Evolutionary conservation across 345 rosid genomes (phyloP).

Genomic region (Noccaea caerulescens): DNA sequence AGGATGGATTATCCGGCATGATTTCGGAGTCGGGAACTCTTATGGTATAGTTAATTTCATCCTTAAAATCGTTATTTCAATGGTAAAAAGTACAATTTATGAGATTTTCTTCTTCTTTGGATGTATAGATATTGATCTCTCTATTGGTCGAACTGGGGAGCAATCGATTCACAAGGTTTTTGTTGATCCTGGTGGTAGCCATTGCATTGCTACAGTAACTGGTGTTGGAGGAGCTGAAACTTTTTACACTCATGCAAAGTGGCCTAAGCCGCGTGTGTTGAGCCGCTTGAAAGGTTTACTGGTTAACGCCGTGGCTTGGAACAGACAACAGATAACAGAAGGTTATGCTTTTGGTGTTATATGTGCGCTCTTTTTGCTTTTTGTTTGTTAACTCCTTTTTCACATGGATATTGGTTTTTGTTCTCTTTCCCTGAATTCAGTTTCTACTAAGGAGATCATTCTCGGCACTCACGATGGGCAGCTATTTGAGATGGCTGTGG

Average conservation of each 20-base stretch:
- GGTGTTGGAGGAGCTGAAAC: slow-evolving; percentile 92
- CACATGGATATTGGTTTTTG: slow-evolving; percentile 18
- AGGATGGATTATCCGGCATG: slow-evolving; percentile 94
- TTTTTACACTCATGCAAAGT: slow-evolving; percentile 88
- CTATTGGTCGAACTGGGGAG: slow-evolving; percentile 85
- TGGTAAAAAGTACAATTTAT: neutral
- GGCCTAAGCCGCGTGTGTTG: slow-evolving; percentile 88
- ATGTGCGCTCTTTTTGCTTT: neutral
- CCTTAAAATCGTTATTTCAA: neutral
- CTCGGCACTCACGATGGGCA: slow-evolving; percentile 93
- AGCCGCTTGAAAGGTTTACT: slow-evolving; percentile 78
- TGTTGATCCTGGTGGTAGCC: slow-evolving; percentile 98
- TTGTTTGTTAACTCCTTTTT: neutral
- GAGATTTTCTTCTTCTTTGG: neutral
- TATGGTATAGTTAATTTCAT: slow-evolving; percentile 50
- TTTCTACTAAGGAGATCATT: slow-evolving; percentile 91
- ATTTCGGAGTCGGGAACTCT: slow-evolving; percentile 84
- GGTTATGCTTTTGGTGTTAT: slow-evolving; percentile 52
- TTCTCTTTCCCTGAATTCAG: slow-evolving; percentile 48
- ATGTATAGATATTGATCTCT: slow-evolving; percentile 77
- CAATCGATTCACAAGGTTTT: slow-evolving; percentile 89
- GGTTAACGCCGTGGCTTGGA: slow-evolving; percentile 95
- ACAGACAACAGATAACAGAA: slow-evolving; percentile 89
- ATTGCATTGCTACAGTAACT: slow-evolving; percentile 79
- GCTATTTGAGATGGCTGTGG: slow-evolving; percentile 88